phyloP scores from a whole-genome alignment of 352 stramenopile genomes.

The Blastocystis hominis region DNA sequence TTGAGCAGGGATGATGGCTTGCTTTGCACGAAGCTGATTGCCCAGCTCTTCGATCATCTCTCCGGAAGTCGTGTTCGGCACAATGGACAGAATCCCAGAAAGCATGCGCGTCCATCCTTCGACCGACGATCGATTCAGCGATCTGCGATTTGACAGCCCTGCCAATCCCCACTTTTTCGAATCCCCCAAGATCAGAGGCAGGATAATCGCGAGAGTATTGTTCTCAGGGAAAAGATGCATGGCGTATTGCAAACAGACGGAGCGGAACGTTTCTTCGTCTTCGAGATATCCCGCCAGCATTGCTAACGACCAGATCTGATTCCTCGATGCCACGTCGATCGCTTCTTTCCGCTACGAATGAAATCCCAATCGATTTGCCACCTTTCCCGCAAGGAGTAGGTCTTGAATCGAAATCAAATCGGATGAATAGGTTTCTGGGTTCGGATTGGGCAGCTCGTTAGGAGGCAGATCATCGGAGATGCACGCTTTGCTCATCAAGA shows the following conservation, averaged over 20 bases:
- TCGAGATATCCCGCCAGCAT: constrained; percentile 30
- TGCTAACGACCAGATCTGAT: constrained; percentile 9
- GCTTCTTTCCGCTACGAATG: constrained; percentile 12
- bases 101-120: constrained; percentile 26
- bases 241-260: not conserved
- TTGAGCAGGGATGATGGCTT: constrained; percentile 18
- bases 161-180: not conserved
- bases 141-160: not conserved
- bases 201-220: constrained; percentile 13
- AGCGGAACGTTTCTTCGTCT: constrained; percentile 19
- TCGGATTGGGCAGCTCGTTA: not conserved
- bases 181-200: constrained; percentile 6
- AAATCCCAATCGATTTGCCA: not conserved
- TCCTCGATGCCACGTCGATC: not conserved
- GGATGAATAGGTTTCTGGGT: not conserved
- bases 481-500: not conserved
- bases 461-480: constrained; percentile 24
- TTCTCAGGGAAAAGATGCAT: not conserved
- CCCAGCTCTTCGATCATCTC: constrained; percentile 1
- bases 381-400: not conserved
- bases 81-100: constrained; percentile 12
- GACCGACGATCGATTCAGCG: not conserved
- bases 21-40: not conserved
- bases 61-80: not conserved
- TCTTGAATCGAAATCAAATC: constrained; percentile 23